These are phyloP conservation scores for Coprinopsis strossmayeri DNA, from an alignment of 768 basidiomycete species.

Conservation along the genomic window DNA sequence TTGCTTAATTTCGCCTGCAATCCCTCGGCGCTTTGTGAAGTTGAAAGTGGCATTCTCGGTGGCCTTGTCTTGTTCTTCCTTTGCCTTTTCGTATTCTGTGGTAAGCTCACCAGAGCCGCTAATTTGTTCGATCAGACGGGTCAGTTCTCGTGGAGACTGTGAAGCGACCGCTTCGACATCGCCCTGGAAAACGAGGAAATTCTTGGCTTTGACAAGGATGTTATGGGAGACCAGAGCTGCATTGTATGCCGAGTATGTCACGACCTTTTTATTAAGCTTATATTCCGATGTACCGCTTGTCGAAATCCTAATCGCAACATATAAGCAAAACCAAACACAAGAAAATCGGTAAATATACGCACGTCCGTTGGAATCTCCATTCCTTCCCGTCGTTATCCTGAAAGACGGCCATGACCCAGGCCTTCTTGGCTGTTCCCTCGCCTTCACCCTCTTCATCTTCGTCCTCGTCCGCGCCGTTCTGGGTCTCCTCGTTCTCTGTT, in stretches of 20 bases:
- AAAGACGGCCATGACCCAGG: conserved; percentile 94
- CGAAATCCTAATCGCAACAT: conserved; percentile 59
- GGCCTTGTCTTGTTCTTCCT: conserved; percentile 80
- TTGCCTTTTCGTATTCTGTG: conserved; percentile 83
- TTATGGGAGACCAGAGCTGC: conserved; percentile 82
- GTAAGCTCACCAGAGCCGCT: conserved; percentile 90
- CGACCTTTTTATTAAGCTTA: conserved; percentile 71
- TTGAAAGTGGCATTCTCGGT: conserved; percentile 94
- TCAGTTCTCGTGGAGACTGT: conserved; percentile 85
- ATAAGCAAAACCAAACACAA: conserved; percentile 3
- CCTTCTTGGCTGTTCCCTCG: conserved; percentile 83
- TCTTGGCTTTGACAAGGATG: conserved; percentile 97
- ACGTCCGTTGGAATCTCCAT: conserved; percentile 92
- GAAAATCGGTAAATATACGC: conserved; percentile 31
- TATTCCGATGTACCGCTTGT: conserved; percentile 87
- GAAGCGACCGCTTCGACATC: conserved; percentile 98
- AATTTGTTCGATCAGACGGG: conserved; percentile 91
- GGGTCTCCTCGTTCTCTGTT: conserved; percentile 34
- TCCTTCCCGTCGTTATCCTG: conserved; percentile 72
- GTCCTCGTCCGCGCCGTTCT: conserved; percentile 46
- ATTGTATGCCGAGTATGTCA: conserved; percentile 88
- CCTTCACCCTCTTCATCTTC: conserved; percentile 47
- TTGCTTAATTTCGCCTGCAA: conserved; percentile 92
- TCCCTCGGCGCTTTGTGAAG: conserved; percentile 89
- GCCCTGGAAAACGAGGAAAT: conserved; percentile 98